phyloP scores from a whole-genome alignment of 2,329 filamentous ascomycete genomes.

The Chaetoscypha palmicola region DNA sequence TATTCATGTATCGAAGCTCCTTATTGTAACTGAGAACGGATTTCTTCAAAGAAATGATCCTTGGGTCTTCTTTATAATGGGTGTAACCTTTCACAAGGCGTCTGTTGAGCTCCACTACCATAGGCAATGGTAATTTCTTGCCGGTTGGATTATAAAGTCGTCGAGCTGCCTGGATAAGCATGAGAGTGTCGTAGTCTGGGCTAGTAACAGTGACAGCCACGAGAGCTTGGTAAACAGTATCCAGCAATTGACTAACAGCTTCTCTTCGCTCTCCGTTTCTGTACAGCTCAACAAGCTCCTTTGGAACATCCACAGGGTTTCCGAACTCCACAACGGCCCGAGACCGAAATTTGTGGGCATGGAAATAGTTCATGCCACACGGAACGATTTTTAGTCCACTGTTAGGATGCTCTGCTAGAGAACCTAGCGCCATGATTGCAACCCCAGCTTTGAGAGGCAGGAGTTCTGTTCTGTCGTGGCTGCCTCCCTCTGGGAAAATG shows the following conservation, averaged over 20 bases:
- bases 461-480: conserved; percentile 87
- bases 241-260: conserved; percentile 77
- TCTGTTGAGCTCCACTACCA: conserved; percentile 88
- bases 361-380: conserved; percentile 98
- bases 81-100: conserved; percentile 87
- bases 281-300: conserved; percentile 77
- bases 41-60: conserved; percentile 66
- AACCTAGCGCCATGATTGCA: conserved; percentile 93
- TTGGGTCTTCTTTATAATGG: conserved; percentile 60
- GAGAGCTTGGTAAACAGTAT: conserved; percentile 77
- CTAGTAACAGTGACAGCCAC: conserved; percentile 87
- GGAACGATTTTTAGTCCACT: conserved; percentile 72
- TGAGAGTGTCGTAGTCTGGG: conserved; percentile 86
- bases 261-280: conserved; percentile 61
- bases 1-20: conserved; percentile 71
- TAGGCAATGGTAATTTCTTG: conserved; percentile 72
- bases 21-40: conserved; percentile 58
- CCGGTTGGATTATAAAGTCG: conserved; percentile 55
- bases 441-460: conserved; percentile 74
- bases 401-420: conserved; percentile 69
- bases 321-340: conserved; percentile 93
- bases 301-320: conserved; percentile 74
- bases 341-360: conserved; percentile 94
- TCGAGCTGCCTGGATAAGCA: conserved; percentile 80
- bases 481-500: conserved; percentile 94